phyloP scores from a whole-genome alignment of 1,139 yeast genomes.

The Scheffersomyces quercinus region DNA sequence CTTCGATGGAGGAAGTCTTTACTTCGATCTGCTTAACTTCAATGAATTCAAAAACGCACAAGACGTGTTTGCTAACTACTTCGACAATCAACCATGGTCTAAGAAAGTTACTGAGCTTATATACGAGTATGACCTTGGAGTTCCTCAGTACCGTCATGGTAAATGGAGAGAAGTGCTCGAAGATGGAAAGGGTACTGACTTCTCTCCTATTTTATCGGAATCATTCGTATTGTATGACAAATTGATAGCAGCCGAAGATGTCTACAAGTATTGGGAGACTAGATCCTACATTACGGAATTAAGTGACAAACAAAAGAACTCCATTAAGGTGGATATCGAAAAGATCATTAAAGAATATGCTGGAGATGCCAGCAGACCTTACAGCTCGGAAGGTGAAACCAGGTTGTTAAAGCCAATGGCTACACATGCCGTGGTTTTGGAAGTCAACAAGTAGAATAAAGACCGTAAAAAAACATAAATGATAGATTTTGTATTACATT shows the following conservation, averaged over 20 bases:
- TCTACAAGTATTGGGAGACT: constrained; percentile 58
- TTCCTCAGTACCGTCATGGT: constrained; percentile 61
- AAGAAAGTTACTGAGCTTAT: constrained; percentile 23
- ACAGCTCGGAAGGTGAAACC: constrained; percentile 3
- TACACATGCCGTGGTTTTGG: constrained; percentile 14
- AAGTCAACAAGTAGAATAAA: constrained; percentile 5
- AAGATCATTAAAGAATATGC: constrained; percentile 17
- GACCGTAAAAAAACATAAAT: neutral
- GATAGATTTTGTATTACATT: neutral
- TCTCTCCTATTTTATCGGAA: constrained; percentile 29
- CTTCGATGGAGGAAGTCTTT: constrained; percentile 9
- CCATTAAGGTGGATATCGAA: constrained; percentile 32
- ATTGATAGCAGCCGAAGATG: constrained; percentile 29
- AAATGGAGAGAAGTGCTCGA: constrained; percentile 49
- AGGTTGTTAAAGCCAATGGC: constrained; percentile 15
- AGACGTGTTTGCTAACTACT: constrained; percentile 12
- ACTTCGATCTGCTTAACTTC: constrained; percentile 7
- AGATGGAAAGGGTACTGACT: constrained; percentile 21
- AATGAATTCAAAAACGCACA: constrained; percentile 1
- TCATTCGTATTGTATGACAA: constrained; percentile 32
- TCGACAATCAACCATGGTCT: constrained; percentile 26
- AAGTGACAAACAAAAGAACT: constrained; percentile 32
- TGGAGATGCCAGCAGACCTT: constrained; percentile 7
- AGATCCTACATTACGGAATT: constrained; percentile 58
- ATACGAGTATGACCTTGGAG: constrained; percentile 34